Evolutionary conservation across 345 rosid genomes (phyloP).

Genomic region (Eucalyptus albens): DNA sequence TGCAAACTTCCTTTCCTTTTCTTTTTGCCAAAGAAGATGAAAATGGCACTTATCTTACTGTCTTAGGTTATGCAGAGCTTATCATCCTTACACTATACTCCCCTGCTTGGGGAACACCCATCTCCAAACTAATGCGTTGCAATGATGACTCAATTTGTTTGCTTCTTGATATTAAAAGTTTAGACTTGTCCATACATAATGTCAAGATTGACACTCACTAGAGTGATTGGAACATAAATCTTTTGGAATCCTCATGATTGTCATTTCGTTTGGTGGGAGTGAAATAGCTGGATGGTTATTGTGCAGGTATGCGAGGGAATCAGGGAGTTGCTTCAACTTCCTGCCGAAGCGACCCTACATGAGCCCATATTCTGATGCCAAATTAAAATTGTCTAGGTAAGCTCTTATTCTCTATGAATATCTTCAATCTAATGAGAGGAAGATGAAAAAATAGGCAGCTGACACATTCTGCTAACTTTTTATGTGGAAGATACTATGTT

Average conservation of each 20-base stretch:
- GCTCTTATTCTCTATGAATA: not conserved
- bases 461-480: not conserved
- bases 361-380: not conserved
- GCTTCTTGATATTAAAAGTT: not conserved
- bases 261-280: not conserved
- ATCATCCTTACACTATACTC: not conserved
- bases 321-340: constrained; percentile 3
- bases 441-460: not conserved
- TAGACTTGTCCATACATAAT: not conserved
- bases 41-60: not conserved
- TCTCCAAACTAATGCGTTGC: not conserved
- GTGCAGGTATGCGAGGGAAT: not conserved
- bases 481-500: not conserved
- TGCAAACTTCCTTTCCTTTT: not conserved
- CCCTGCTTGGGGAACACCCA: not conserved
- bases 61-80: not conserved
- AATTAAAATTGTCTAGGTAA: not conserved
- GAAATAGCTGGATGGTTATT: not conserved
- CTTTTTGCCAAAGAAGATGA: not conserved
- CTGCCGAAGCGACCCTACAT: not conserved
- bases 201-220: not conserved
- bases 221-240: not conserved
- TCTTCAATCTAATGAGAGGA: not conserved
- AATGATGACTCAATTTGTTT: not conserved
- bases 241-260: not conserved